Conservation (phyloP, 108 stramenopile species). For the Nitzschia palea region DNA sequence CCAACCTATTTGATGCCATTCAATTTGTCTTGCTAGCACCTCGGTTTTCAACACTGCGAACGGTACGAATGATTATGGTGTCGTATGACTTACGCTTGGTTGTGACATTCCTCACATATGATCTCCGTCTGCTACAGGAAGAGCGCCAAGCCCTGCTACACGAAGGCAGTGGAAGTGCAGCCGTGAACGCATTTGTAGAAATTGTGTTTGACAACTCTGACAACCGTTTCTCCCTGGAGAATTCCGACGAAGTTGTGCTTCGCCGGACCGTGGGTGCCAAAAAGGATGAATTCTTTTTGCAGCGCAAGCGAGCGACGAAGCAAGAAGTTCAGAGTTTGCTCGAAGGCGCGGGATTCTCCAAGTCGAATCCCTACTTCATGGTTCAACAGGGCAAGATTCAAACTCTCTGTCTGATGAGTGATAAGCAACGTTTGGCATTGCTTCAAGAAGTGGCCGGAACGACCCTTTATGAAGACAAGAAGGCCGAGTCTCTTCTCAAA, state of each 20-base stretch:
- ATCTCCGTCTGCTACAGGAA: too few relatives aligned
- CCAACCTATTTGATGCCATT: constrained; percentile 97
- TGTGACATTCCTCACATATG: too few relatives aligned
- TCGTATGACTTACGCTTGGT: background rate
- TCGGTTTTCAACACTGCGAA: constrained; percentile 85
- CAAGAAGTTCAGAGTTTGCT: constrained; percentile 91
- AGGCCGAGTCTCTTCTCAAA: constrained; percentile 87
- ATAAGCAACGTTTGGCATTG: constrained; percentile 87
- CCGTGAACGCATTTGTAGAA: constrained; percentile 96
- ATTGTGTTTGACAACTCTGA: constrained; percentile 99
- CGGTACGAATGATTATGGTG: constrained; percentile 45
- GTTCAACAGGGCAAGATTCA: constrained; percentile 99
- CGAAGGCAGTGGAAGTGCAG: constrained; percentile 87
- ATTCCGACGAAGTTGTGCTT: constrained; percentile 94
- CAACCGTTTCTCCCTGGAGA: constrained; percentile 87
- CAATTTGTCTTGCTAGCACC: constrained; percentile 94
- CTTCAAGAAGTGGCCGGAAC: constrained; percentile 97
- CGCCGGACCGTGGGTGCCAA: constrained; percentile 97
- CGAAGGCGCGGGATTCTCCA: constrained; percentile 98
- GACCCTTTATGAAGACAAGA: constrained; percentile 97
- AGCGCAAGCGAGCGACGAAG: constrained; percentile 91
- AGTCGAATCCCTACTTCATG: constrained; percentile 99
- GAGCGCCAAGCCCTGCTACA: constrained; percentile 89
- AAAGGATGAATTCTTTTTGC: constrained; percentile 99
- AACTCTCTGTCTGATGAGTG: constrained; percentile 93